Evolutionary conservation across 164 flowering plant species (phyloP), one percentile per base, ranked within the genome.

Genomic region (Sedum album): DNA sequence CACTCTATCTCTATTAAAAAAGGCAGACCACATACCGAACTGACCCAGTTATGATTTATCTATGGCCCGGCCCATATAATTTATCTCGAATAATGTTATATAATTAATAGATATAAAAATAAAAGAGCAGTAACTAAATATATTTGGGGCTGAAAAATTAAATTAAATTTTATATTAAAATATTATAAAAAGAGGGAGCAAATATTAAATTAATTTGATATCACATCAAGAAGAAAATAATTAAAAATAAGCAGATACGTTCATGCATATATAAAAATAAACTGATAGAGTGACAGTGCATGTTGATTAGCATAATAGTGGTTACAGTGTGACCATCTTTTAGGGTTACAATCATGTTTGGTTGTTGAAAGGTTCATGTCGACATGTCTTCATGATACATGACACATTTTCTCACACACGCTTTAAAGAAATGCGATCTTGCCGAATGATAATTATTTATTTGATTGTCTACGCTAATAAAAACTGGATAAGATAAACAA

Each of bases 311-410:
- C 33, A 57, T 13, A 13, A 6, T 14, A 57, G 35, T 57, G 62
- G 35, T 57, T 28, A 57, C 18, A 28, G 62, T 28, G 31, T 26
- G 33, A 28, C 62, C 62, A 57, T 57, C 62, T 8, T 53, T 57
- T 57, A 26, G 62, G 62, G 33, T 15, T 57, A 14, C 28, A 26
- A 28, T 57, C 20, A 28, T 57, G 33, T 57, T 28, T 57, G 35
- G 62, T 57, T 11, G 62, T 57, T 57, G 62, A 57, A 30, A 57
- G 62, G 62, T 57, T 28, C 62, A 57, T 57, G 60, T 55, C 60
- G 30, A 55, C 60, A 55, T 55, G 62, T 57, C 62, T 57, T 57
- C 35, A 57, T 28, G 31, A 57, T 26, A 55, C 61, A 55, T 55
- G 61, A 26, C 61, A 55, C 2, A 55, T 55, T 55, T 55, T 55